Conservation (phyloP, 805 yeast genomes). For the Priceomyces haplophilus region DNA sequence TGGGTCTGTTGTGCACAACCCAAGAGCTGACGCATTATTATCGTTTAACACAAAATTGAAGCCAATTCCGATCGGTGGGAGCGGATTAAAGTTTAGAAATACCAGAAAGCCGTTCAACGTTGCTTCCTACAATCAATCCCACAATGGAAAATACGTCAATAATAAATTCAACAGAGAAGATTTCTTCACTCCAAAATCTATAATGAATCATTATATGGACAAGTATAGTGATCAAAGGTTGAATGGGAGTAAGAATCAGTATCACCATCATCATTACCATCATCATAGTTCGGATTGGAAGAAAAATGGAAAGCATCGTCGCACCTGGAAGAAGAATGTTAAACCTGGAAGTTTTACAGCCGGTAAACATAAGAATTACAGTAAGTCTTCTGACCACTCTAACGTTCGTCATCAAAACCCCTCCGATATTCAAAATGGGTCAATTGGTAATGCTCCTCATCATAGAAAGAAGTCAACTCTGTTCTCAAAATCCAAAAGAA, state of each 20-base stretch:
- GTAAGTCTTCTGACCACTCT: slow-evolving; percentile 10
- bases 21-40: slow-evolving; percentile 42
- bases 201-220: slow-evolving; percentile 67
- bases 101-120: slow-evolving; percentile 62
- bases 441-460: slow-evolving; percentile 2
- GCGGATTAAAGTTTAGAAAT: slow-evolving; percentile 28
- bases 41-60: slow-evolving; percentile 34
- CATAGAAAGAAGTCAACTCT: slow-evolving; percentile 21
- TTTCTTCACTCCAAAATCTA: slow-evolving; percentile 75
- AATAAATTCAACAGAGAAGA: slow-evolving; percentile 60
- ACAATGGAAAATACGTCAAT: slow-evolving; percentile 10
- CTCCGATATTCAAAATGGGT: not conserved
- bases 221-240: slow-evolving; percentile 48
- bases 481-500: slow-evolving; percentile 17
- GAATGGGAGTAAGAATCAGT: slow-evolving; percentile 9
- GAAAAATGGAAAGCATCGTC: slow-evolving; percentile 19
- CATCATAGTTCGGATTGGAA: slow-evolving; percentile 9
- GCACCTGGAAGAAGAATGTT: slow-evolving; percentile 31
- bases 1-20: slow-evolving; percentile 31
- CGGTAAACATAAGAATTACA: slow-evolving; percentile 8
- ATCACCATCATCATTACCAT: slow-evolving; percentile 6
- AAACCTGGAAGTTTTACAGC: slow-evolving; percentile 21
- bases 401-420: slow-evolving; percentile 5
- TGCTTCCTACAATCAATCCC: slow-evolving; percentile 49
- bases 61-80: slow-evolving; percentile 40